These are phyloP conservation scores for Pleurozium schreberi DNA, from an alignment of 225 moss, liverwort and hornwort genomes.

Conservation along the genomic window DNA sequence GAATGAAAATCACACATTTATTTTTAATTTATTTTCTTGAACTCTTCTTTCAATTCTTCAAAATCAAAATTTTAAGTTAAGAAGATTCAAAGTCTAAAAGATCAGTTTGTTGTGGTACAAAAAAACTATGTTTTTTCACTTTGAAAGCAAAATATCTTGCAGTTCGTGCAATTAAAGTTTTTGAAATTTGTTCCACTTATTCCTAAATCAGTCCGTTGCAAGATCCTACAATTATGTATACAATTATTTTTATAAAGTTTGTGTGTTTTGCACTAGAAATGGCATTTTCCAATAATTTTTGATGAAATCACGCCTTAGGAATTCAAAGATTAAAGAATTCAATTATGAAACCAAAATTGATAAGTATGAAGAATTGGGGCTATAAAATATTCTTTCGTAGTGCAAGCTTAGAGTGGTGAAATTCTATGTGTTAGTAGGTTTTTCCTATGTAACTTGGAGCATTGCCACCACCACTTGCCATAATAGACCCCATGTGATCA, in stretches of 20 bases:
- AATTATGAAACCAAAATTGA: background rate
- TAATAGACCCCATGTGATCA: fast-evolving
- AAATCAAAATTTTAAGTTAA: background rate
- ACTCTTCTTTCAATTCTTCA: background rate
- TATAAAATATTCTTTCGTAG: background rate
- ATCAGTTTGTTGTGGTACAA: fast-evolving
- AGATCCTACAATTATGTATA: fast-evolving
- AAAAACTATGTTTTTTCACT: background rate
- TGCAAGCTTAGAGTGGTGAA: background rate
- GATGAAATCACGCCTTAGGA: background rate
- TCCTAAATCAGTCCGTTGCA: background rate
- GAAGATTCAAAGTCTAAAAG: background rate
- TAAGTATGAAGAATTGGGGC: fast-evolving
- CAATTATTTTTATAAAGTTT: background rate
- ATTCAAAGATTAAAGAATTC: fast-evolving
- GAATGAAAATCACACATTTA: background rate
- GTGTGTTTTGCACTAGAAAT: background rate
- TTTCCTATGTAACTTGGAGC: background rate
- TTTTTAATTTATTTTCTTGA: background rate
- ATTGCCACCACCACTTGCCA: background rate
- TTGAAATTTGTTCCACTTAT: background rate
- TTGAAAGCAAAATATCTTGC: background rate
- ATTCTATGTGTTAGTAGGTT: background rate
- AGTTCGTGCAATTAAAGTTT: background rate
- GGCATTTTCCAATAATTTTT: background rate